Percentiles rank a stretch among this genome's conserved stretches.
These are phyloP conservation scores for Ramularia collo-cygni DNA, from an alignment of 2,329 filamentous ascomycete genomes.

Conservation along the genomic window DNA sequence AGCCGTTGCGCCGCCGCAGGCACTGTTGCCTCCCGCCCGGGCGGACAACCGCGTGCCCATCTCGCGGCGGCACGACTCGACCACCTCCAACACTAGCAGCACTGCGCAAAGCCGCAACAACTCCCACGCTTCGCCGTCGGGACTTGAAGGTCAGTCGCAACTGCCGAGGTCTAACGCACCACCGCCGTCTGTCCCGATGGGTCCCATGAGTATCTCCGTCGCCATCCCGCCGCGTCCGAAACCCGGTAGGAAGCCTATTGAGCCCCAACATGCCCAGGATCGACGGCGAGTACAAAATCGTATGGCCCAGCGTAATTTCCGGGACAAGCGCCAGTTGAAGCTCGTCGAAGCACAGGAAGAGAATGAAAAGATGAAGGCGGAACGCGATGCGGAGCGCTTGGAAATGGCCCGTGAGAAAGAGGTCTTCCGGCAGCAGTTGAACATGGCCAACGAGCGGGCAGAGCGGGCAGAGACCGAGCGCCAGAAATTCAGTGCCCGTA, in stretches of 20 bases:
- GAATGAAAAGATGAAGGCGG: conserved; percentile 39
- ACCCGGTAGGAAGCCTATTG: conserved; percentile 76
- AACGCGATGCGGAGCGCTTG: not conserved
- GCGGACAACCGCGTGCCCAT: too few species aligned
- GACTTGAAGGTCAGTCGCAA: too few species aligned
- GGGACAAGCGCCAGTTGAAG: conserved; percentile 76
- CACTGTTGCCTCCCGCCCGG: too few species aligned
- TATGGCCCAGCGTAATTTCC: conserved; percentile 82
- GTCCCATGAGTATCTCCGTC: conserved; percentile 34
- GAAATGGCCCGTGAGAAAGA: conserved; percentile 1
- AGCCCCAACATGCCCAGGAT: conserved; percentile 79
- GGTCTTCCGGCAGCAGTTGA: conserved; percentile 1
- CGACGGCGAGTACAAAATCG: conserved; percentile 94
- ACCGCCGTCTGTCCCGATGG: conserved; percentile 12
- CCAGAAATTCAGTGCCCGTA: conserved; percentile 1
- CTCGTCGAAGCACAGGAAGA: conserved; percentile 43
- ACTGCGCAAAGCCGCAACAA: too few species aligned
- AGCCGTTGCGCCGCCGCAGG: too few species aligned
- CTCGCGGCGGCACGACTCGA: too few species aligned
- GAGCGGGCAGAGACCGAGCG: conserved; percentile 7
- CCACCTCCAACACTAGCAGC: too few species aligned
- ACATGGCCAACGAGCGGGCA: conserved; percentile 3
- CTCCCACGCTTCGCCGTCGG: too few species aligned
- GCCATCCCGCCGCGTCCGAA: conserved; percentile 39
- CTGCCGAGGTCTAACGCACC: too few species aligned